phyloP scores from a whole-genome alignment of 2,329 filamentous ascomycete genomes.

The Dryadomyces sulphureus region DNA sequence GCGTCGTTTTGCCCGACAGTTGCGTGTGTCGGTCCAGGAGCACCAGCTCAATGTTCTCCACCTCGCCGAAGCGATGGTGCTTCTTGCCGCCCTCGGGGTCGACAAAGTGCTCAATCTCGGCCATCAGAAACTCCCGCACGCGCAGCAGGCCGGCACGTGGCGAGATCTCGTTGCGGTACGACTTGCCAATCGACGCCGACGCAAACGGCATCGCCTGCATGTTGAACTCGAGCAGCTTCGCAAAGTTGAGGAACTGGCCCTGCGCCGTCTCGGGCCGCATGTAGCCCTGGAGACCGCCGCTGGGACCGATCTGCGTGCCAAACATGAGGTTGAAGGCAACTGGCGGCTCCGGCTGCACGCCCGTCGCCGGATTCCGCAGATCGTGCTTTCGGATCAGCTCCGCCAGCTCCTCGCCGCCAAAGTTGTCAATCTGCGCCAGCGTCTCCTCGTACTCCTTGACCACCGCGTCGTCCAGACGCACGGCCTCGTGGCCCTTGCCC shows the following conservation, averaged over 20 bases:
- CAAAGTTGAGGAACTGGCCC: constrained; percentile 93
- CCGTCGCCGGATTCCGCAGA: constrained; percentile 75
- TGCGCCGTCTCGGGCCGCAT: constrained; percentile 91
- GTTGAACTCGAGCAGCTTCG: constrained; percentile 90
- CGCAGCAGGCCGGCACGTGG: constrained; percentile 80
- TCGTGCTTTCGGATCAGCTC: constrained; percentile 82
- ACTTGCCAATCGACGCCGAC: constrained; percentile 93
- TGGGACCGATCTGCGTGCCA: constrained; percentile 80
- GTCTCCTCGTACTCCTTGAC: constrained; percentile 84
- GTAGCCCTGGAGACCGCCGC: constrained; percentile 72
- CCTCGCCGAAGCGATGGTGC: constrained; percentile 73
- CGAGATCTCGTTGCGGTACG: constrained; percentile 96
- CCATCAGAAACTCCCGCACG: constrained; percentile 96
- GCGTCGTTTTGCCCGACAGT: constrained; percentile 67
- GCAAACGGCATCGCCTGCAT: constrained; percentile 92
- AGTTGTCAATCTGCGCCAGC: constrained; percentile 91
- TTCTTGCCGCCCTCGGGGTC: constrained; percentile 92
- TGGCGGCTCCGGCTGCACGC: constrained; percentile 61
- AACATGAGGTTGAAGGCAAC: constrained; percentile 99
- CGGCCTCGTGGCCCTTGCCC: constrained; percentile 59
- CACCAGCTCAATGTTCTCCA: constrained; percentile 69
- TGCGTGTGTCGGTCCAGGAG: constrained; percentile 78
- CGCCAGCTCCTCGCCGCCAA: constrained; percentile 72
- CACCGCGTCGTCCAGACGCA: constrained; percentile 77
- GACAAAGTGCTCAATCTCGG: constrained; percentile 97